Conservation (phyloP, 2,329 filamentous ascomycete genomes). For the Nannizziopsis barbatae region DNA sequence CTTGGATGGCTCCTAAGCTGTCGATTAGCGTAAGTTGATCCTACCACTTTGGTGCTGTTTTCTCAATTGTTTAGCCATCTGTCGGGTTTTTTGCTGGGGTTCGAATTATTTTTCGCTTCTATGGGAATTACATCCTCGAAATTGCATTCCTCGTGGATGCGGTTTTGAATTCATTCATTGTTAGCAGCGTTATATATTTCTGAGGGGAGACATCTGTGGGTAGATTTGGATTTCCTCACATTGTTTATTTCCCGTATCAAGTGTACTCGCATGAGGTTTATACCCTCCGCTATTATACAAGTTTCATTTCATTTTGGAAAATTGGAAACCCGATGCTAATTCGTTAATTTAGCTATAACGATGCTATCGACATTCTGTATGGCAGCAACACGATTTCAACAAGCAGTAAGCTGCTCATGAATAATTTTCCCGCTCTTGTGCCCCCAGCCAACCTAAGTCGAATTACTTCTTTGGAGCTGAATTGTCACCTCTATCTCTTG, state of each 20-base stretch:
- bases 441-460: neutral
- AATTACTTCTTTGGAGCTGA: conserved; percentile 4
- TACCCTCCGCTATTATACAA: too few relatives aligned
- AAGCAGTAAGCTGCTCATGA: conserved; percentile 7
- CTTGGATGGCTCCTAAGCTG: conserved; percentile 27
- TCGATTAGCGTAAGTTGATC: conserved; percentile 22
- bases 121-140: too few relatives aligned
- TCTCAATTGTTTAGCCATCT: neutral
- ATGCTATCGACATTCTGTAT: conserved; percentile 25
- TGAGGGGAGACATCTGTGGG: too few relatives aligned
- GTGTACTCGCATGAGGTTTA: too few relatives aligned
- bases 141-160: too few relatives aligned
- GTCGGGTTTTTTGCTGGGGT: neutral
- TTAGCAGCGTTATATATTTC: too few relatives aligned
- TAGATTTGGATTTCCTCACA: neutral
- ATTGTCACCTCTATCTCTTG: conserved; percentile 1
- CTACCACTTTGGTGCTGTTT: neutral
- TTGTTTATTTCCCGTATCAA: too few relatives aligned
- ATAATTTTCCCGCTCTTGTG: conserved; percentile 4
- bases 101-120: neutral
- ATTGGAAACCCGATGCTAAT: neutral
- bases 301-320: too few relatives aligned
- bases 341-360: conserved; percentile 10
- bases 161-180: too few relatives aligned
- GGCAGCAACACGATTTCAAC: conserved; percentile 18